Evolutionary conservation across 192 early-diverging fungal species (phyloP).

Genomic region (Coemansia sp.): DNA sequence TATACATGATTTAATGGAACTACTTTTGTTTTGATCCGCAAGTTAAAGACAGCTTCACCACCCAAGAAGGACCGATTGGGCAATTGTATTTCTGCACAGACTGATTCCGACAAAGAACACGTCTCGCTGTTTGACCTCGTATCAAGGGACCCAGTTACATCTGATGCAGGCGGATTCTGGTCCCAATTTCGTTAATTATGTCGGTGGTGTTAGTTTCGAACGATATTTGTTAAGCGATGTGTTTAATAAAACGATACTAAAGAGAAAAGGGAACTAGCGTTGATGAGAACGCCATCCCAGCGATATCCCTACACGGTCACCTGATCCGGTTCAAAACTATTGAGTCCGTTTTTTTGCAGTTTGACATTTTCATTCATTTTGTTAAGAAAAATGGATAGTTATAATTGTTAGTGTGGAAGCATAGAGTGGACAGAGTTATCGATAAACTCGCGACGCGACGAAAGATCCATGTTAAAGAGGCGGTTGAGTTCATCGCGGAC

Average conservation of each 20-base stretch:
- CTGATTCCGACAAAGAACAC: not conserved
- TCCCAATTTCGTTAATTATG: not conserved
- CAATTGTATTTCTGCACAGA: not conserved
- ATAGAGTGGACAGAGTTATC: conserved; percentile 56
- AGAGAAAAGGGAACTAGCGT: too few relatives aligned
- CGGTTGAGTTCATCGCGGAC: conserved; percentile 64
- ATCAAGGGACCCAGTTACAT: not conserved
- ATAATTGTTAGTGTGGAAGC: conserved; percentile 16
- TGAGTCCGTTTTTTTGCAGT: too few relatives aligned
- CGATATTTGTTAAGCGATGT: too few relatives aligned
- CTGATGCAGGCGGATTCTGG: not conserved
- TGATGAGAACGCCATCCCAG: too few relatives aligned
- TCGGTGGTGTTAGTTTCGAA: too few relatives aligned
- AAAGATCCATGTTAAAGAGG: conserved; percentile 65
- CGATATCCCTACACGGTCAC: too few relatives aligned
- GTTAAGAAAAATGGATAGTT: not conserved
- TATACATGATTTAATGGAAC: too few relatives aligned
- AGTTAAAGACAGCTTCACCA: not conserved
- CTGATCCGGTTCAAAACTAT: too few relatives aligned
- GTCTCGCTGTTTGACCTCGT: conserved; percentile 1
- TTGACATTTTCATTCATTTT: too few relatives aligned
- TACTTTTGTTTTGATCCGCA: not conserved
- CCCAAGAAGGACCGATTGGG: not conserved
- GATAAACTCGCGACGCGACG: conserved; percentile 13
- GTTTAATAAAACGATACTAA: too few relatives aligned